Base-by-base conservation (phyloP, 352 stramenopile species). In the Pythium rhizo-oryzae region DNA sequence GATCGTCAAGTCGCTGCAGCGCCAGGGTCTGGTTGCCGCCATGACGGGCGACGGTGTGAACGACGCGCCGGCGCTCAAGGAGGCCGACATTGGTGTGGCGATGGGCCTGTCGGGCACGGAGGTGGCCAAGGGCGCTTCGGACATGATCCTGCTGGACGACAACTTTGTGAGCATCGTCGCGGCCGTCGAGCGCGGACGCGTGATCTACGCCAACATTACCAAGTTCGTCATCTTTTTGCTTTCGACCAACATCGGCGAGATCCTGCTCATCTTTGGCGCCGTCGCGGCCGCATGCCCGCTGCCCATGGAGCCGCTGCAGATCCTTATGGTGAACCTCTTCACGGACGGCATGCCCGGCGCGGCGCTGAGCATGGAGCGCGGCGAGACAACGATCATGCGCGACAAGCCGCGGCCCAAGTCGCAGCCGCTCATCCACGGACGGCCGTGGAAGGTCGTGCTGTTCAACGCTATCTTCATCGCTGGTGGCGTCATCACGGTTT, bases 211-310 rank as follows among this genome's bases (percentile, higher is more conserved):
- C n/a, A n/a, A n/a, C n/a, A n/a, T n/a, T n/a, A n/a, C n/a, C n/a
- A 99, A 99, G 76, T 99, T 99, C 70, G 85, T 99, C 46, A 97
- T 98, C 78, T 99, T 99, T 75, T 86, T 99, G 78, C 79, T 99
- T 24, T 99, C 97, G 13, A 97, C 98, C 15, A 99, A 99, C 77
- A 94, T 99, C 61, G 94, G 93, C 12, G 97, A 98, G 33, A 89
- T 99, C 46, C 79, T 94, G 13, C 71, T 99, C 21, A 85, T 94
- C 54, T 90, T 92, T 30, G 61, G 79, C 28, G 83, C 76, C 1
- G 84, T 92, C 21, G 81, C 84, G 30, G 72, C 75, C 25, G 86
- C 0, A 75, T 89, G 25, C 84, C 84, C n/a, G 15, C 74, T 91
- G 49, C 96, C 96, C 11, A 70, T 99, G 13, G 98, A 98, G 66